Conservation (phyloP, 495 filamentous ascomycete genomes). For the Penicillium argentinense region DNA sequence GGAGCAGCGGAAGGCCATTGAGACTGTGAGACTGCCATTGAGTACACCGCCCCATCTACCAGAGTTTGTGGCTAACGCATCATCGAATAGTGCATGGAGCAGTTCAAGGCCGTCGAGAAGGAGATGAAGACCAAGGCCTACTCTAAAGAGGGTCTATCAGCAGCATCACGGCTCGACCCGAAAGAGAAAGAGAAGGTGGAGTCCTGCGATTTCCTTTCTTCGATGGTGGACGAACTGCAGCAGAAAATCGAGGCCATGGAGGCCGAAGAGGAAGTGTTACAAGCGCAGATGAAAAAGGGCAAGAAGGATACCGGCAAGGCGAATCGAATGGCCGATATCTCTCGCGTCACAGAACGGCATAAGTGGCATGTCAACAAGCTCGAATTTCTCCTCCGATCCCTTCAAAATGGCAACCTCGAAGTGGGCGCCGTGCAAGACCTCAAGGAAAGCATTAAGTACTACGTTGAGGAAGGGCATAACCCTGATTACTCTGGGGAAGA, state of each 20-base stretch:
- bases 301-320: constrained; percentile 82
- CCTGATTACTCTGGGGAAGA: constrained; percentile 84
- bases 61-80: background rate
- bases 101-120: constrained; percentile 99
- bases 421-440: constrained; percentile 78
- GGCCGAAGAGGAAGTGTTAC: constrained; percentile 83
- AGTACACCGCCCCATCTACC: background rate
- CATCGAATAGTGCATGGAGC: constrained; percentile 87
- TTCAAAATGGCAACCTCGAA: constrained; percentile 92
- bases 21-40: constrained; percentile 64
- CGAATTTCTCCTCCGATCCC: constrained; percentile 81
- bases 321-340: constrained; percentile 83
- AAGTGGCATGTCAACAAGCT: constrained; percentile 95
- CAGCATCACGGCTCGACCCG: constrained; percentile 89
- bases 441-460: constrained; percentile 91
- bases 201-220: constrained; percentile 75
- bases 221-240: constrained; percentile 90
- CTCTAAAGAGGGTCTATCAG: constrained; percentile 92
- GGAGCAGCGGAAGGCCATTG: constrained; percentile 91
- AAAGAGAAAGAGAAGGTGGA: constrained; percentile 92
- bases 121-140: constrained; percentile 99
- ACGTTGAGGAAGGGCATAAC: constrained; percentile 86
- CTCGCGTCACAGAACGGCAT: constrained; percentile 81
- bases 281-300: constrained; percentile 88
- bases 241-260: constrained; percentile 89